phyloP scores from a whole-genome alignment of 208 protist genomes.

The Strigomonas oncopelti region DNA sequence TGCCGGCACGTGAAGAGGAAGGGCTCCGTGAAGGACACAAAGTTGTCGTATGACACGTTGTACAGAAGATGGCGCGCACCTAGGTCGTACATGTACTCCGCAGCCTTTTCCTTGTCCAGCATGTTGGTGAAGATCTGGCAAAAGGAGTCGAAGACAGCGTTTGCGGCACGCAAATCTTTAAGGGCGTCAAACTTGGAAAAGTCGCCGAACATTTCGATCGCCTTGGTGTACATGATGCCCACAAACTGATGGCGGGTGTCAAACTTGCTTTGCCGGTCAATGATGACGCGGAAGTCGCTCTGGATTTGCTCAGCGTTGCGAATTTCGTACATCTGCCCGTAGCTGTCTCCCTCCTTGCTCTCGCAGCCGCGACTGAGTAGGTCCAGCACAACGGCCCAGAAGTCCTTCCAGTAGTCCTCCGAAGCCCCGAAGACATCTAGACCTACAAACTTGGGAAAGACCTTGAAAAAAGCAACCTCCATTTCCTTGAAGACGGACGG shows the following conservation, averaged over 20 bases:
- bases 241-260: constrained; percentile 55
- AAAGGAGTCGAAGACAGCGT: constrained; percentile 48
- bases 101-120: constrained; percentile 25
- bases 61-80: constrained; percentile 53
- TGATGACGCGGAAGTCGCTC: constrained; percentile 54
- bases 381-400: constrained; percentile 54
- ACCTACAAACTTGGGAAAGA: constrained; percentile 72
- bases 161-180: constrained; percentile 43
- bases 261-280: constrained; percentile 39
- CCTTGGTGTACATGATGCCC: constrained; percentile 61
- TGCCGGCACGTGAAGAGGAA: constrained; percentile 71
- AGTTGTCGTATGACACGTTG: constrained; percentile 45
- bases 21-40: constrained; percentile 48
- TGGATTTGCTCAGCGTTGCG: constrained; percentile 45
- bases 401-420: constrained; percentile 61
- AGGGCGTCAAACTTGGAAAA: constrained; percentile 55
- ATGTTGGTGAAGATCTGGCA: constrained; percentile 47
- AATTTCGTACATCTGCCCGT: constrained; percentile 38
- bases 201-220: constrained; percentile 61
- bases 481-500: constrained; percentile 46
- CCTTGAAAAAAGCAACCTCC: constrained; percentile 61
- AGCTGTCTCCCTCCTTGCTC: constrained; percentile 52
- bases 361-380: constrained; percentile 48
- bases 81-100: constrained; percentile 56
- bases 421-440: constrained; percentile 42